Evolutionary conservation across 345 rosid genomes (phyloP).

Genomic region (Viola odorata): DNA sequence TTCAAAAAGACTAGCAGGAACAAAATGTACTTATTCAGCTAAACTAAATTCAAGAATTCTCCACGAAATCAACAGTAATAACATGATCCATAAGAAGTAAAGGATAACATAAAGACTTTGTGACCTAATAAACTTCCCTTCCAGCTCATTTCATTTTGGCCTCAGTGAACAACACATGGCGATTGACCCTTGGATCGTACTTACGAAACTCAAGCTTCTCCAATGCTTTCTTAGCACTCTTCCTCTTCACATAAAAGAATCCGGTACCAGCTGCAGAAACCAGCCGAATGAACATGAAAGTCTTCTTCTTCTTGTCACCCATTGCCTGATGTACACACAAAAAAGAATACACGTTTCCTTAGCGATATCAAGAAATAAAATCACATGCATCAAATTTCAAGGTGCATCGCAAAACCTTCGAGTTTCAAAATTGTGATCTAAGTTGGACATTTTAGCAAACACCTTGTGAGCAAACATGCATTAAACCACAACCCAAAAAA

Average conservation of each 20-base stretch:
- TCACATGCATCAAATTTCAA: too few species aligned
- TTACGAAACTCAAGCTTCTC: constrained; percentile 96
- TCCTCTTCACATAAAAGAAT: constrained; percentile 92
- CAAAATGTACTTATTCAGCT: background rate
- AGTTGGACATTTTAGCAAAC: constrained; percentile 11
- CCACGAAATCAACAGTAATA: background rate
- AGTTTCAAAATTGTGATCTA: background rate
- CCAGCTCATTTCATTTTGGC: constrained; percentile 75
- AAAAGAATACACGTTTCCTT: background rate
- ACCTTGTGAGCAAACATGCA: background rate
- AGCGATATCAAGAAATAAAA: too few species aligned
- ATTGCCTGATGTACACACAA: constrained; percentile 17
- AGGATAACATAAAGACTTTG: background rate
- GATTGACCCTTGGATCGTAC: constrained; percentile 87
- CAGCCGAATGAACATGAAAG: constrained; percentile 82
- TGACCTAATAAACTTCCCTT: background rate
- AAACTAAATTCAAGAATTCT: background rate
- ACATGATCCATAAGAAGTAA: background rate
- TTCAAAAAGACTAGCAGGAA: too few species aligned
- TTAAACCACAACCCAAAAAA: background rate
- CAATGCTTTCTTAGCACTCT: constrained; percentile 62
- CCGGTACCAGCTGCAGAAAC: constrained; percentile 97
- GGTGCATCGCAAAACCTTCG: too few species aligned
- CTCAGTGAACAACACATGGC: constrained; percentile 87
- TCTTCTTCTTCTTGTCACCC: constrained; percentile 92